These are phyloP conservation scores for Globisporangium paroecandrum DNA, from an alignment of 352 stramenopile species.

Conservation along the genomic window DNA sequence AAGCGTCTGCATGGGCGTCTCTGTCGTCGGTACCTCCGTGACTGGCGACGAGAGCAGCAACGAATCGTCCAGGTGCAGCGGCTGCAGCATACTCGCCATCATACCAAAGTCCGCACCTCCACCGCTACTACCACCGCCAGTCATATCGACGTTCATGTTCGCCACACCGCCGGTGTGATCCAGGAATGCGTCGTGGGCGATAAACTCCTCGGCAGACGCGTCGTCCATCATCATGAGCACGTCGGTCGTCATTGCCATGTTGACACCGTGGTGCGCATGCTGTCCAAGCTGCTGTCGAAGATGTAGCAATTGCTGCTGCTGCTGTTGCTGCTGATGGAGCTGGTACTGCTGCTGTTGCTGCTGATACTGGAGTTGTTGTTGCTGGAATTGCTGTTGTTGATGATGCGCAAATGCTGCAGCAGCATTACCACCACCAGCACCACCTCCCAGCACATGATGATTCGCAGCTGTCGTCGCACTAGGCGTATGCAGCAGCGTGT, in stretches of 20 bases:
- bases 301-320: slow-evolving; percentile 2
- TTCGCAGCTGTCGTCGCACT: neutral
- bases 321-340: slow-evolving; percentile 3
- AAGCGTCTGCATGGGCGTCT: slow-evolving; percentile 14
- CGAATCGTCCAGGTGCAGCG: slow-evolving; percentile 14
- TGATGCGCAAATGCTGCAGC: neutral
- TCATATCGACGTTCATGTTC: slow-evolving; percentile 1
- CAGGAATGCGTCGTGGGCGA: slow-evolving; percentile 8
- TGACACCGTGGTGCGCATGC: neutral
- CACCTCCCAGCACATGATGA: neutral
- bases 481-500: neutral
- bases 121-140: neutral
- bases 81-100: slow-evolving; percentile 17
- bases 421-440: neutral
- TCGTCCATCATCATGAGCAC: slow-evolving; percentile 22
- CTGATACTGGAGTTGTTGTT: slow-evolving; percentile 1
- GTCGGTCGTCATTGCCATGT: slow-evolving; percentile 6
- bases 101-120: slow-evolving; percentile 9
- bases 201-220: slow-evolving; percentile 1
- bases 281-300: slow-evolving; percentile 4
- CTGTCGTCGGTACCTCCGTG: neutral
- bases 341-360: neutral
- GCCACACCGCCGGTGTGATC: neutral
- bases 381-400: neutral
- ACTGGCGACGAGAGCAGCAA: neutral